These are phyloP conservation scores for Botrytis galanthina DNA, from an alignment of 2,329 filamentous ascomycete genomes.

Conservation along the genomic window DNA sequence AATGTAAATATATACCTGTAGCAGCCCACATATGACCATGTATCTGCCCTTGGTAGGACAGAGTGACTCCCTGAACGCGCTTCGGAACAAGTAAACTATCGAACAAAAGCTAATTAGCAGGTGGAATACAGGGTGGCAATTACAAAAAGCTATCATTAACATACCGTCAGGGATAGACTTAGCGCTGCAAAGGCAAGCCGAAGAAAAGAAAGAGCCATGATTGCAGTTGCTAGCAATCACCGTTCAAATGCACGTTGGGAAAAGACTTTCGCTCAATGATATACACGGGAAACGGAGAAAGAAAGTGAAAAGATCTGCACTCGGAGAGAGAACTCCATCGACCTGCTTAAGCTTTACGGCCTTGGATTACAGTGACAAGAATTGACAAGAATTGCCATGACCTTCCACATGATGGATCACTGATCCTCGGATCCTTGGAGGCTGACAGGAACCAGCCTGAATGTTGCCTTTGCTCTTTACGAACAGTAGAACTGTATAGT, in stretches of 20 bases:
- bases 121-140: not conserved
- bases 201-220: slow-evolving; percentile 12
- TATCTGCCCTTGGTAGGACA: slow-evolving; percentile 15
- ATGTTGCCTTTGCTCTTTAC: not conserved
- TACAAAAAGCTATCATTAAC: not conserved
- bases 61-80: not conserved
- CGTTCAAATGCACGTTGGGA: not conserved
- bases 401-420: not conserved
- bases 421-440: slow-evolving; percentile 16
- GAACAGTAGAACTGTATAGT: not conserved
- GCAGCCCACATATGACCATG: slow-evolving; percentile 22
- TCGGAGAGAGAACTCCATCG: not conserved
- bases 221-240: not conserved
- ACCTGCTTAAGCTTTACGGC: slow-evolving; percentile 7
- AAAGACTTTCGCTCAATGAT: slow-evolving; percentile 11
- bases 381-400: slow-evolving; percentile 10
- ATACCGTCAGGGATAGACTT: slow-evolving; percentile 9
- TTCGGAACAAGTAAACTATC: slow-evolving; percentile 19
- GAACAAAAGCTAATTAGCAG: slow-evolving; percentile 11
- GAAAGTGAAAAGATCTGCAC: not conserved
- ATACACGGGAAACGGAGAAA: slow-evolving; percentile 5
- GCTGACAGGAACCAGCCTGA: slow-evolving; percentile 14
- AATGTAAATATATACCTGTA: slow-evolving; percentile 16
- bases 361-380: slow-evolving; percentile 9
- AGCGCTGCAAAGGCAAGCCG: not conserved